Conservation (phyloP, 2,329 filamentous ascomycete species). For the Penicillium olsonii region DNA sequence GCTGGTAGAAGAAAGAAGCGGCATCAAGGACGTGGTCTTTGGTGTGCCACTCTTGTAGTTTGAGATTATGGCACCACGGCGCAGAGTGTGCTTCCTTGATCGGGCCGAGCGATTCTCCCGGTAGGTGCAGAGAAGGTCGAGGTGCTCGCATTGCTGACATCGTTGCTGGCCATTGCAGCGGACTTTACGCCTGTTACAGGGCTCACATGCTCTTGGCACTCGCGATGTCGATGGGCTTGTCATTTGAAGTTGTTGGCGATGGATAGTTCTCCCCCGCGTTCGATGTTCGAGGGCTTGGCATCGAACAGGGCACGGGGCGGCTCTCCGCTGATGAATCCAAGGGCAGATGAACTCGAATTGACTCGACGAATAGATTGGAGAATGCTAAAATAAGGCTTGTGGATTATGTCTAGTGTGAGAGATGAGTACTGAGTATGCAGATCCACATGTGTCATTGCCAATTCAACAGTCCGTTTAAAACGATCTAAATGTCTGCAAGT, state of each 20-base stretch:
- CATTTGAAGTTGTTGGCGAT: conserved; percentile 1
- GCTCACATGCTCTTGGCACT: conserved; percentile 44
- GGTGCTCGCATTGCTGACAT: conserved; percentile 47
- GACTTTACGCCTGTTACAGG: conserved; percentile 50
- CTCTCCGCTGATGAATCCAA: neutral
- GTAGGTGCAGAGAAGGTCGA: conserved; percentile 51
- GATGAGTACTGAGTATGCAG: too few species aligned
- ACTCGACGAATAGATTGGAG: neutral
- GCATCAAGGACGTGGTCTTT: neutral
- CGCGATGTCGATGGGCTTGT: conserved; percentile 5
- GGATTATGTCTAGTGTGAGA: too few species aligned
- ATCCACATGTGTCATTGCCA: too few species aligned
- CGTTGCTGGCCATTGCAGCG: conserved; percentile 49
- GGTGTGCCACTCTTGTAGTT: conserved; percentile 33
- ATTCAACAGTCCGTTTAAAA: too few species aligned
- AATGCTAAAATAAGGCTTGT: neutral
- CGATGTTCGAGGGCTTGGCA: conserved; percentile 6
- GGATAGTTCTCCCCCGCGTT: conserved; percentile 6
- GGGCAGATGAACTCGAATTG: neutral
- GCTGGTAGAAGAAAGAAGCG: conserved; percentile 14
- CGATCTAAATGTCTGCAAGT: neutral
- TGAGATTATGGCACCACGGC: conserved; percentile 44
- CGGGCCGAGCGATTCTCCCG: conserved; percentile 32
- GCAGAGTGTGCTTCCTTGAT: conserved; percentile 40
- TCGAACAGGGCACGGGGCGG: neutral